Evolutionary conservation across 2,329 filamentous ascomycete genomes (phyloP).

Genomic region (Colletotrichum shisoi): DNA sequence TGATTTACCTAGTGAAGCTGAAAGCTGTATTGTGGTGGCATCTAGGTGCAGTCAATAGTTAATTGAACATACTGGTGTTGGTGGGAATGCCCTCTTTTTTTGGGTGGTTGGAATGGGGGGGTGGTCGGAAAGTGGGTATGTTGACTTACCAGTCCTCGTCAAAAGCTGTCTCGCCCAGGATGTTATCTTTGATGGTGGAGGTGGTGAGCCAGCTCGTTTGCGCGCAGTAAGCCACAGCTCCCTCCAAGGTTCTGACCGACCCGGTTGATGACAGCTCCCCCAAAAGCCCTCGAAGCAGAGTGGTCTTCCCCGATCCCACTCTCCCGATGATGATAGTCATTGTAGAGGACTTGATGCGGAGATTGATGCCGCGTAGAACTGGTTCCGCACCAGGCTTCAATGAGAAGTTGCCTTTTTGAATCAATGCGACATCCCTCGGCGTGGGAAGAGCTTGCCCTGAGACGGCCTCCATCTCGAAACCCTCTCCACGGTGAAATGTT

Average conservation of each 20-base stretch:
- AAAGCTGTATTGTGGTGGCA: too few relatives aligned
- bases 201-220: conserved; percentile 43
- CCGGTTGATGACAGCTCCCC: conserved; percentile 35
- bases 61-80: too few relatives aligned
- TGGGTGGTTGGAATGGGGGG: too few relatives aligned
- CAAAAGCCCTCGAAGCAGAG: conserved; percentile 34
- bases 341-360: conserved; percentile 15
- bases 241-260: neutral
- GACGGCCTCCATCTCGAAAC: neutral
- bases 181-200: conserved; percentile 43
- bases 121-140: too few relatives aligned
- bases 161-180: conserved; percentile 39
- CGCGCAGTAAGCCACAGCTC: conserved; percentile 41
- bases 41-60: too few relatives aligned
- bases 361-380: conserved; percentile 22
- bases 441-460: neutral
- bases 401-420: conserved; percentile 15
- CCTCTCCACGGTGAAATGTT: too few relatives aligned
- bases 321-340: conserved; percentile 40
- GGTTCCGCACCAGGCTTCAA: conserved; percentile 17
- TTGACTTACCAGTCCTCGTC: conserved; percentile 43
- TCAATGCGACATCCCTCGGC: neutral
- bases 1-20: too few relatives aligned
- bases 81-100: too few relatives aligned
- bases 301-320: conserved; percentile 41